A percentile compares a stretch with the other conserved stretches of the same genome.
Evolutionary conservation across 805 yeast species (phyloP).

Genomic region (Candida broadrunensis): DNA sequence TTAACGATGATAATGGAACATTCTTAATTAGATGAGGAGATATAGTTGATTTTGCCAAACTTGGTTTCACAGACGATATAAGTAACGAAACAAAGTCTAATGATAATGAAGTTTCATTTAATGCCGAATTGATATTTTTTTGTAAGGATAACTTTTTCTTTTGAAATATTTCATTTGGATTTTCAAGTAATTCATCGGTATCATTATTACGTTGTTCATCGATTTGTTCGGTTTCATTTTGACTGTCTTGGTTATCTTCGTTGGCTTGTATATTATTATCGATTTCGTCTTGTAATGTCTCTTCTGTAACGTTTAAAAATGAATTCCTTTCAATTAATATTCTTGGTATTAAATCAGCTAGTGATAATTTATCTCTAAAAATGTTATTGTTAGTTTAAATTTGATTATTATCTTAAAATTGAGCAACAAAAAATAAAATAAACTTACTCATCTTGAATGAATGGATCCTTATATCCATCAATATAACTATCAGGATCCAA

Average conservation of each 20-base stretch:
- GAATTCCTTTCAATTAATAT: slow-evolving; percentile 59
- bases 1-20: slow-evolving; percentile 73
- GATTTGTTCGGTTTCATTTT: slow-evolving; percentile 7
- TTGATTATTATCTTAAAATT: background rate
- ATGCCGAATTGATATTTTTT: slow-evolving; percentile 57
- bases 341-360: slow-evolving; percentile 56
- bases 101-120: slow-evolving; percentile 86
- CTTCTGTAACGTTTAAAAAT: slow-evolving; percentile 59
- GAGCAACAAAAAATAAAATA: background rate
- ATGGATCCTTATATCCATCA: slow-evolving; percentile 33
- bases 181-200: slow-evolving; percentile 7
- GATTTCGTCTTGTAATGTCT: slow-evolving; percentile 46
- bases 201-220: slow-evolving; percentile 4
- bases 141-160: slow-evolving; percentile 53
- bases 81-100: slow-evolving; percentile 84
- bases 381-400: background rate
- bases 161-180: slow-evolving; percentile 40
- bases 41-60: slow-evolving; percentile 83
- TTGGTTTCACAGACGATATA: slow-evolving; percentile 77
- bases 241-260: background rate
- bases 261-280: slow-evolving; percentile 8
- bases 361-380: slow-evolving; percentile 37
- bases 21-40: slow-evolving; percentile 76
- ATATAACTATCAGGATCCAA: slow-evolving; percentile 12
- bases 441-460: slow-evolving; percentile 38